Base-by-base conservation (phyloP, 805 yeast species). In the Komagataella pastoris region DNA sequence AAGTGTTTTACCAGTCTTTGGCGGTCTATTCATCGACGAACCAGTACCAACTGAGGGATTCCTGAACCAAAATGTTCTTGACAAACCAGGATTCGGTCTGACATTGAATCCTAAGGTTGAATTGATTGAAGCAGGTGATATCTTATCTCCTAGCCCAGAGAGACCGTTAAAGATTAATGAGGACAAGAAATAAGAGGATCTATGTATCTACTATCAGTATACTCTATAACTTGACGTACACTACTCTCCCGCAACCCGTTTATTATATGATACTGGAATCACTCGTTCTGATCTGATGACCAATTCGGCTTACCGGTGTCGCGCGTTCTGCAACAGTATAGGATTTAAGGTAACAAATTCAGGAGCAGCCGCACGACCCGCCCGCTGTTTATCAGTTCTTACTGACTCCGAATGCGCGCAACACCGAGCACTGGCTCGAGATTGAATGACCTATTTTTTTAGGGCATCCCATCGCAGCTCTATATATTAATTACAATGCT, bases 1-100 rank as follows among this genome's bases (percentile, higher is more conserved):
- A 48, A 58, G 69, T 44, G 73, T 72, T 10, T 58, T 69, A 47
- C 77, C 77, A 8, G 79, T 74, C 17, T 74, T 73, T 57, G 79
- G 79, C 48, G 63, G 61, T 19, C 63, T 74, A 51, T 74, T 74
- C 63, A 52, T 65, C 43, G 74, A 74, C 57, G 79, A 74, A 58
- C 74, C 75, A 46, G 72, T 73, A 40, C 78, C 79, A 51, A 58
- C 62, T 19, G 65, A 72, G 51, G 78, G 79, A 17, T 66, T 60
- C 54, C 60, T 74, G 54, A 66, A 71, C 46, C 68, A 70, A 17
- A 53, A 65, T 2, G 64, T 58, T 6, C 65, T 74, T 47, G 73
- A 74, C 54, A 72, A 71, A 61, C 77, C 79, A 46, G 79, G 78
- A 49, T 74, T 74, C 56, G 79, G 79, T 48, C 61, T 74, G 53